Conservation (phyloP, 805 yeast species). For the Lipomyces sp. region DNA sequence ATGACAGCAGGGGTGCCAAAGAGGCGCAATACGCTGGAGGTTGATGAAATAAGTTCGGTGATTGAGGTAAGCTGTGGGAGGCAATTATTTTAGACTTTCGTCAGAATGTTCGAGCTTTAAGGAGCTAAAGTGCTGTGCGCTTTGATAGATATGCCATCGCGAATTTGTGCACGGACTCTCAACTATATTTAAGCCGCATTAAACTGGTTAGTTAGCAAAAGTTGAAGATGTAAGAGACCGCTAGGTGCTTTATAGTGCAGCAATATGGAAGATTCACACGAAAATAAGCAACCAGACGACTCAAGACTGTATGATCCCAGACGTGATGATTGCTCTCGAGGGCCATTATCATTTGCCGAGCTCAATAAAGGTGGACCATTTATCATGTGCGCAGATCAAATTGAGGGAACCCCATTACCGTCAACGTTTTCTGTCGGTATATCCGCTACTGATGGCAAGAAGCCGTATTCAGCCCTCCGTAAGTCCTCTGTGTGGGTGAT, state of each 20-base stretch:
- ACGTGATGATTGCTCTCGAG: constrained; percentile 12
- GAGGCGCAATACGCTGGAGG: not conserved
- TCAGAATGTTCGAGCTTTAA: not conserved
- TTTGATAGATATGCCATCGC: too few relatives aligned
- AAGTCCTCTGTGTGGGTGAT: not conserved
- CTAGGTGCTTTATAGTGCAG: not conserved
- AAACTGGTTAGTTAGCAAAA: too few relatives aligned
- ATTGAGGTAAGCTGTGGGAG: not conserved
- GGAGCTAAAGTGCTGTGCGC: not conserved
- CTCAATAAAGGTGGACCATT: constrained; percentile 20
- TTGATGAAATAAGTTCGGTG: not conserved
- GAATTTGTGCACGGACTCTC: too few relatives aligned
- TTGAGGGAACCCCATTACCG: not conserved
- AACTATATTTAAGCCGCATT: too few relatives aligned
- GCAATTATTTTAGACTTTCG: not conserved
- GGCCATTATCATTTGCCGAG: constrained; percentile 24
- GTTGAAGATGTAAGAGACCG: too few relatives aligned
- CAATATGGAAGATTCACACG: not conserved
- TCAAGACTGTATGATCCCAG: not conserved
- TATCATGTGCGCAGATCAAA: constrained; percentile 19
- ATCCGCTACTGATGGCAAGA: constrained; percentile 21
- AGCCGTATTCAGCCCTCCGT: constrained; percentile 13
- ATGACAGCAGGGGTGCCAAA: not conserved
- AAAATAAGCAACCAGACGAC: not conserved
- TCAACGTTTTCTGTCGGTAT: constrained; percentile 7